A percentile compares a stretch with the other conserved stretches of the same genome.
phyloP scores from a whole-genome alignment of 352 stramenopile species.

The Phytopythium montanum region DNA sequence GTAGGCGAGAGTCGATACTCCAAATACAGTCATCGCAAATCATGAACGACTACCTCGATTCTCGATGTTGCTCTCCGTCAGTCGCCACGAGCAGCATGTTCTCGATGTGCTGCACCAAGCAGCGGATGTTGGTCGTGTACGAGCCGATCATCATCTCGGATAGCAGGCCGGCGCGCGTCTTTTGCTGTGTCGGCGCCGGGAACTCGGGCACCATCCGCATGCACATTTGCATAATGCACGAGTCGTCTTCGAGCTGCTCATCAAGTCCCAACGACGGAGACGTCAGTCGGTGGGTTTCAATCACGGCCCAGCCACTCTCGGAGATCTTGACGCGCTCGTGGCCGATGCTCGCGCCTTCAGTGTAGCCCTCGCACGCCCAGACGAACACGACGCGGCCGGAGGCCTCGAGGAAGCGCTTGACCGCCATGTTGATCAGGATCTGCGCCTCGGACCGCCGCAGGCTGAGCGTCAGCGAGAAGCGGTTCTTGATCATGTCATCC shows the following conservation, averaged over 20 bases:
- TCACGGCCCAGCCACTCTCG: slow-evolving; percentile 24
- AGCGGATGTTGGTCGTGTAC: slow-evolving; percentile 16
- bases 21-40: not conserved
- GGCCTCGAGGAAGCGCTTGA: slow-evolving; percentile 21
- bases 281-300: slow-evolving; percentile 8
- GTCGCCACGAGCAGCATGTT: slow-evolving; percentile 6
- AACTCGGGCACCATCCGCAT: slow-evolving; percentile 13
- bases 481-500: slow-evolving; percentile 16
- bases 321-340: slow-evolving; percentile 17
- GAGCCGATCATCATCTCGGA: slow-evolving; percentile 15
- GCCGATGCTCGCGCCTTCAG: slow-evolving; percentile 12
- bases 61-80: not conserved
- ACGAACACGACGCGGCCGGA: slow-evolving; percentile 17
- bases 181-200: not conserved
- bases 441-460: slow-evolving; percentile 17
- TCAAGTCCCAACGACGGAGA: not conserved
- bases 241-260: not conserved
- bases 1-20: not conserved
- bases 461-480: slow-evolving; percentile 15
- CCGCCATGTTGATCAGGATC: slow-evolving; percentile 19
- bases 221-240: slow-evolving; percentile 11
- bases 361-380: slow-evolving; percentile 21
- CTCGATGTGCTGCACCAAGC: slow-evolving; percentile 14
- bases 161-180: slow-evolving; percentile 5
- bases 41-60: no score